Conservation (phyloP, 148 eudicot genomes). For the Rhododendron vialii region DNA sequence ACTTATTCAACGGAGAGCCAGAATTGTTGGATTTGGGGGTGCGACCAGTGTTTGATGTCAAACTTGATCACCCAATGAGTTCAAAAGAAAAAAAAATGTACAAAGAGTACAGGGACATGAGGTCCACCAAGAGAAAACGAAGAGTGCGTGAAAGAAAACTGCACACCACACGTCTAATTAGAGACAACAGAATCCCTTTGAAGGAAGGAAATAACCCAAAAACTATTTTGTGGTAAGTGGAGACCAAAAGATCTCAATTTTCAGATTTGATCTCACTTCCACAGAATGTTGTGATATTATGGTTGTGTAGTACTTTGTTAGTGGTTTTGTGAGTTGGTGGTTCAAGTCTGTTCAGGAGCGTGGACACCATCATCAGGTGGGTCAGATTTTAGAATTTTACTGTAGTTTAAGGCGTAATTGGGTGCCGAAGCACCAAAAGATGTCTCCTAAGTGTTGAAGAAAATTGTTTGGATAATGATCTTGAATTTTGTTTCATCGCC, state of each 20-base stretch:
- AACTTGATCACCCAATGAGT: neutral
- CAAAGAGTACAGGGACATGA: neutral
- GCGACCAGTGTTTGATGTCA: neutral
- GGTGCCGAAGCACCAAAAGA: neutral
- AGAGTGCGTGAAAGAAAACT: neutral
- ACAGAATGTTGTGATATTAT: neutral
- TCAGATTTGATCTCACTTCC: neutral
- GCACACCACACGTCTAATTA: neutral
- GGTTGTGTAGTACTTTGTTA: neutral
- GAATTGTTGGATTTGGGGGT: neutral
- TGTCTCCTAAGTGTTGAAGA: too few species aligned
- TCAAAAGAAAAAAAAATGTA: neutral
- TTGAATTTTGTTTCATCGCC: neutral
- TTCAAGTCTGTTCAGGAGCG: neutral
- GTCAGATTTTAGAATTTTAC: neutral
- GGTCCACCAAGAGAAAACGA: neutral
- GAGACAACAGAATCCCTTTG: neutral
- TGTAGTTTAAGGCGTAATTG: neutral
- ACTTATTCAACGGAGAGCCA: neutral
- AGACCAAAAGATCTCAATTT: neutral
- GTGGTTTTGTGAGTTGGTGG: neutral
- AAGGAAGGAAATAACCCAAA: neutral
- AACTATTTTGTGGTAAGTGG: neutral
- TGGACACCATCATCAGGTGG: neutral
- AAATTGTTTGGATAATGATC: too few species aligned